Percentiles rank a stretch among this genome's conserved stretches.
Evolutionary conservation across 805 yeast species (phyloP).

Genomic region (Saturnispora hagleri): DNA sequence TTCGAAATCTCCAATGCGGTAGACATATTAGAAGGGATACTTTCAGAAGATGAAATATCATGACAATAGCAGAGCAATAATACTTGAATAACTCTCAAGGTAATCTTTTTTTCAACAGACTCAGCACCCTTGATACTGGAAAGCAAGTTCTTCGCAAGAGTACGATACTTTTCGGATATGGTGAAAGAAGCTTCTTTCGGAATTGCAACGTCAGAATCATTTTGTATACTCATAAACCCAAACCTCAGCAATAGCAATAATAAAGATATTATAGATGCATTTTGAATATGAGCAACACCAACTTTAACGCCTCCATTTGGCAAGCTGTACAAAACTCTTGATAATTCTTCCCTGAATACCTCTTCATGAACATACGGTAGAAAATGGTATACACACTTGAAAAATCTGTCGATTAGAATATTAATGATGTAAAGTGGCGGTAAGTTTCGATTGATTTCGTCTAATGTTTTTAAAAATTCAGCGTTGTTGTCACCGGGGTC

Average conservation of each 20-base stretch:
- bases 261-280: conserved; percentile 29
- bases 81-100: conserved; percentile 38
- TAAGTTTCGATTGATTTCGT: conserved; percentile 26
- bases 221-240: conserved; percentile 29
- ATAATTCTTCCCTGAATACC: conserved; percentile 33
- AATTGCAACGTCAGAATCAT: conserved; percentile 14
- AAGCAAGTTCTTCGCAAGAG: conserved; percentile 33
- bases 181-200: conserved; percentile 21
- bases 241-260: conserved; percentile 34
- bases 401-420: conserved; percentile 37
- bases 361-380: conserved; percentile 41
- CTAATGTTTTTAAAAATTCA: conserved; percentile 10
- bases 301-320: conserved; percentile 16
- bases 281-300: conserved; percentile 19
- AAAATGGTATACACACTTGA: conserved; percentile 37
- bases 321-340: conserved; percentile 21
- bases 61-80: conserved; percentile 34
- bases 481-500: background rate
- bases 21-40: conserved; percentile 37
- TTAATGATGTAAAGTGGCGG: conserved; percentile 34
- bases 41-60: conserved; percentile 36
- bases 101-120: conserved; percentile 31
- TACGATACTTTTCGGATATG: conserved; percentile 16
- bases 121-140: conserved; percentile 25
- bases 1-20: conserved; percentile 32